Evolutionary conservation across 345 rosid species (phyloP).

Genomic region (Isatis tinctoria): DNA sequence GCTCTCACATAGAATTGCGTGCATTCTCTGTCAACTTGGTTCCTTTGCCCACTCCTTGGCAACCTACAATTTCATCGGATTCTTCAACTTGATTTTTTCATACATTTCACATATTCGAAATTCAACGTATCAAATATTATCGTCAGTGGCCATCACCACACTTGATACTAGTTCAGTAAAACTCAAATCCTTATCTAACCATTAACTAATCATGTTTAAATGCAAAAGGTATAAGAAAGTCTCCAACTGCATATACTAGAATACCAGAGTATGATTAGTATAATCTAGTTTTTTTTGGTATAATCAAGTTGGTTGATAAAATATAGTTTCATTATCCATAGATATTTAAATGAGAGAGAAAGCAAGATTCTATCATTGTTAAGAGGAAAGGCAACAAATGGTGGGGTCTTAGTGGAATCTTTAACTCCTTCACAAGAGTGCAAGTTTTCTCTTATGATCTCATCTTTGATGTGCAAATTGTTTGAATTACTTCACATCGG

Average conservation of each 20-base stretch:
- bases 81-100: constrained; percentile 22
- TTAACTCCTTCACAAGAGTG: constrained; percentile 24
- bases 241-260: background rate
- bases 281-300: background rate
- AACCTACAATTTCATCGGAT: background rate
- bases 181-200: background rate
- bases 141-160: background rate
- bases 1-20: constrained; percentile 24
- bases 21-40: constrained; percentile 32
- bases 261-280: background rate
- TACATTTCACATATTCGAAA: constrained; percentile 2
- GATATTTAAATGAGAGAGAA: constrained; percentile 7
- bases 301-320: constrained; percentile 22
- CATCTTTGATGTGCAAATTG: constrained; percentile 24
- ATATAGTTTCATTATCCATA: background rate
- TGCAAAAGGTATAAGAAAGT: background rate
- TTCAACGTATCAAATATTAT: background rate
- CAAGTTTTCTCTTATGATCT: constrained; percentile 32
- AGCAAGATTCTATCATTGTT: constrained; percentile 30
- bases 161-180: background rate
- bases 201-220: background rate
- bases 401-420: constrained; percentile 32
- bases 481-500: background rate
- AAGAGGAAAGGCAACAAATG: constrained; percentile 10
- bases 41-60: constrained; percentile 23